Conservation (phyloP, 2,329 filamentous ascomycete species). For the Paraconiothyrium sp. region DNA sequence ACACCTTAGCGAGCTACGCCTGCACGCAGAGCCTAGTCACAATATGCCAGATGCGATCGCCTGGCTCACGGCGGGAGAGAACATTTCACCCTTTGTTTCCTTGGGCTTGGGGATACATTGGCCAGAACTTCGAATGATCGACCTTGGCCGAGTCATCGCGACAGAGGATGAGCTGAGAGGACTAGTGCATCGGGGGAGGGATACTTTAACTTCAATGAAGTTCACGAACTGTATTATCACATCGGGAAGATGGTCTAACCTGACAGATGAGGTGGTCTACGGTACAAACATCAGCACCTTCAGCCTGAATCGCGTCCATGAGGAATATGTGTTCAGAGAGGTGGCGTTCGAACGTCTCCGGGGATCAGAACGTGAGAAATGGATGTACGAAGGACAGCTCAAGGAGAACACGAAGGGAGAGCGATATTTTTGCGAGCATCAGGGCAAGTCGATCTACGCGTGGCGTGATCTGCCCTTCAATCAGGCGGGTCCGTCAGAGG, state of each 20-base stretch:
- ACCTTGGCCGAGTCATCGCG: slow-evolving; percentile 32
- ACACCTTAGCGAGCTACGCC: slow-evolving; percentile 27
- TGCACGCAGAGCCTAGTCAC: slow-evolving; percentile 22
- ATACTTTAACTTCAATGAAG: slow-evolving; percentile 26
- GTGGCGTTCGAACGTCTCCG: slow-evolving; percentile 14
- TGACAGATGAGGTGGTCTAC: slow-evolving; percentile 39
- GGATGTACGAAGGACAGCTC: slow-evolving; percentile 26
- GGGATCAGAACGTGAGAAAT: slow-evolving; percentile 10
- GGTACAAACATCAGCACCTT: slow-evolving; percentile 30
- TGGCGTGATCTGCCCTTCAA: slow-evolving; percentile 5
- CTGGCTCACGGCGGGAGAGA: slow-evolving; percentile 17
- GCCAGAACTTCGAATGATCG: slow-evolving; percentile 32
- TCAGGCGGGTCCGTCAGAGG: background rate
- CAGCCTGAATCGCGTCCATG: slow-evolving; percentile 31
- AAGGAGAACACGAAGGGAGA: slow-evolving; percentile 14
- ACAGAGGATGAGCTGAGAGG: slow-evolving; percentile 26
- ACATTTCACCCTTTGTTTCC: slow-evolving; percentile 17
- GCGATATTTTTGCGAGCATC: slow-evolving; percentile 20
- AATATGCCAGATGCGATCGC: background rate
- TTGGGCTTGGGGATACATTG: slow-evolving; percentile 34
- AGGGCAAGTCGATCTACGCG: slow-evolving; percentile 18
- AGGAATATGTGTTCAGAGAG: slow-evolving; percentile 18
- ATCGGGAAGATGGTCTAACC: slow-evolving; percentile 34
- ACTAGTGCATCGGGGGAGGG: slow-evolving; percentile 32
- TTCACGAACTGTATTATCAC: slow-evolving; percentile 29